Conservation (phyloP, 2,329 filamentous ascomycete genomes). For the Anthostomella pinea region DNA sequence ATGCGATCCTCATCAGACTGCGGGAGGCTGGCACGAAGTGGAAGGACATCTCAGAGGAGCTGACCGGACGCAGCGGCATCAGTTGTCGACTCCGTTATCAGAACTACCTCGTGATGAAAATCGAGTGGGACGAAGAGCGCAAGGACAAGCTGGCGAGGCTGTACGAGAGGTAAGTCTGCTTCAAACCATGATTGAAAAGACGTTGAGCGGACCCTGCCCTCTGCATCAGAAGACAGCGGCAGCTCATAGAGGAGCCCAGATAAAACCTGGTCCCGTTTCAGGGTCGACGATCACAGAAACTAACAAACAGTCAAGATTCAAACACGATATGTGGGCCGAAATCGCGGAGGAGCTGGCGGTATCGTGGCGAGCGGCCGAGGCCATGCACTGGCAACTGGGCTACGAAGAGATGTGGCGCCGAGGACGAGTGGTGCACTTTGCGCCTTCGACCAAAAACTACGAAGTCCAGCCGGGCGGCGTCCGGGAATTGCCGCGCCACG, state of each 20-base stretch:
- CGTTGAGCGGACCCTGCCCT: background rate
- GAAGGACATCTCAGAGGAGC: conserved; percentile 92
- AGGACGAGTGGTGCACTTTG: conserved; percentile 85
- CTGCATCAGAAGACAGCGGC: too few relatives aligned
- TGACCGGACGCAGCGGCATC: conserved; percentile 88
- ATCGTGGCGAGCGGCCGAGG: conserved; percentile 92
- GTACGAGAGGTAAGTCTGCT: conserved; percentile 77
- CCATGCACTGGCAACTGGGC: conserved; percentile 97
- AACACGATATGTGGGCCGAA: conserved; percentile 96
- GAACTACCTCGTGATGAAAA: conserved; percentile 90
- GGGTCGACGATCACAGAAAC: conserved; percentile 12
- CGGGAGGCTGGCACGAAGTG: conserved; percentile 93
- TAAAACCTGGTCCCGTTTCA: too few relatives aligned
- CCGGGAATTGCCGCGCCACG: conserved; percentile 23
- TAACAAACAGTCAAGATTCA: conserved; percentile 64
- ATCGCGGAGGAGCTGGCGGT: conserved; percentile 93
- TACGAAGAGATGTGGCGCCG: conserved; percentile 91
- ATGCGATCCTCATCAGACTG: conserved; percentile 86
- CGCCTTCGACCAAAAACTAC: conserved; percentile 56
- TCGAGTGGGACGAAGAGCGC: conserved; percentile 95
- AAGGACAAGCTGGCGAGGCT: conserved; percentile 95
- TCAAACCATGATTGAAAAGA: conserved; percentile 5
- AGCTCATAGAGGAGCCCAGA: conserved; percentile 1
- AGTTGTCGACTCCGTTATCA: conserved; percentile 95
- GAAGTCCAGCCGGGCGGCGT: conserved; percentile 40